Conservation (phyloP, 2,329 filamentous ascomycete species). For the Hymenoscyphus repandus region DNA sequence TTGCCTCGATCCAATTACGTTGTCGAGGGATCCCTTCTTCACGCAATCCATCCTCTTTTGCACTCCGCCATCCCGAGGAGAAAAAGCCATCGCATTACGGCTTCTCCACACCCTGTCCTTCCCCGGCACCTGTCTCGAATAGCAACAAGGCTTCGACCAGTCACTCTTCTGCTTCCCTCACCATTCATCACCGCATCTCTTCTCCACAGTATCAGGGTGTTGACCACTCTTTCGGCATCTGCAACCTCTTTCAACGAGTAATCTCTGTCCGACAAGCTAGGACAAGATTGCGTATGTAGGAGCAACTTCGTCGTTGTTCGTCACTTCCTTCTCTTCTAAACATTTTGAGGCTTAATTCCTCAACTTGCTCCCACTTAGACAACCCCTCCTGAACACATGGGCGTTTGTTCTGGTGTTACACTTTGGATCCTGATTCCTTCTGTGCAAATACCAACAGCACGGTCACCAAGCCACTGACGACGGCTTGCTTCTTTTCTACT, state of each 20-base stretch:
- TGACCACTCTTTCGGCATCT: not conserved
- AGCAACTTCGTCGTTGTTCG: not conserved
- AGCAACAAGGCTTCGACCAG: no score
- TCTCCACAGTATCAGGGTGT: no score
- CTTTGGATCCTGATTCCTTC: slow-evolving; percentile 6
- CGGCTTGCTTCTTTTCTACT: not conserved
- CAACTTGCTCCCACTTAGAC: not conserved
- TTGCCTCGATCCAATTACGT: slow-evolving; percentile 1
- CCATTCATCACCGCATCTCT: no score
- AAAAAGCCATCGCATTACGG: no score
- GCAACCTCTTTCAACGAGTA: not conserved
- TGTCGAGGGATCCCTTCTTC: slow-evolving; percentile 20
- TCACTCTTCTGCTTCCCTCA: no score
- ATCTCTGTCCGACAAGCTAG: not conserved
- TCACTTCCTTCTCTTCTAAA: not conserved
- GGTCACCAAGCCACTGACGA: slow-evolving; percentile 2
- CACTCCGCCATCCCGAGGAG: not conserved
- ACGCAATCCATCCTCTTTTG: not conserved
- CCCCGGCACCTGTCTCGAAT: no score
- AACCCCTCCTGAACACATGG: slow-evolving; percentile 1
- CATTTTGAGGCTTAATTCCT: no score
- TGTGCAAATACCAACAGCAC: slow-evolving; percentile 24
- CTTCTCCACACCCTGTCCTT: not conserved
- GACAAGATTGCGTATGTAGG: not conserved
- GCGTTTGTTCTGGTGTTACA: slow-evolving; percentile 18